Conservation (phyloP, 176 grass and related monocot species). For the Carex pumila region DNA sequence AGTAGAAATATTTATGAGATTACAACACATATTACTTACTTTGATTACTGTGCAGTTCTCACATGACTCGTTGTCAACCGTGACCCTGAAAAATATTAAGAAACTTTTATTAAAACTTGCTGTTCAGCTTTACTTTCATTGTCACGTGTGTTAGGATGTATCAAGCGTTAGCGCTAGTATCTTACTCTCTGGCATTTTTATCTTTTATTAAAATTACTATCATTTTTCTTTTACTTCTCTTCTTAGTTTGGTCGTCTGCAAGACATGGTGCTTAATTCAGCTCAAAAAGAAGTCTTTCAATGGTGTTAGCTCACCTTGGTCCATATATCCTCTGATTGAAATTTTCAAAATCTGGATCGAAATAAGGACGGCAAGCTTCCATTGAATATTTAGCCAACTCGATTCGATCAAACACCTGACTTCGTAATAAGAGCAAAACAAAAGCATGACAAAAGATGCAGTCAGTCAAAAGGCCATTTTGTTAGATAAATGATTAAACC, state of each 20-base stretch:
- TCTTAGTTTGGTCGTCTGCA: background rate
- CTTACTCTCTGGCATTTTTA: background rate
- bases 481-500: background rate
- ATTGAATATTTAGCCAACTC: background rate
- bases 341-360: conserved; percentile 58
- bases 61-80: conserved; percentile 51
- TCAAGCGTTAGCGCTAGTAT: background rate
- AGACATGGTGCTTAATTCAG: background rate
- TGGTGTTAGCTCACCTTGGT: conserved; percentile 27
- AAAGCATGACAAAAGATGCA: background rate
- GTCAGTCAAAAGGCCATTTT: background rate
- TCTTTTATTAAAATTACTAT: background rate
- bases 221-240: background rate
- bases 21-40: conserved; percentile 13
- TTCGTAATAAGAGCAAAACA: background rate
- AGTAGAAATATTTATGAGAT: background rate
- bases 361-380: conserved; percentile 45
- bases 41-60: conserved; percentile 42
- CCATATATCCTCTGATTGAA: conserved; percentile 43
- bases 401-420: background rate
- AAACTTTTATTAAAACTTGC: background rate
- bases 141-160: background rate
- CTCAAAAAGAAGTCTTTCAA: no score
- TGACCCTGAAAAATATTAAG: conserved; percentile 29
- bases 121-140: background rate